Evolutionary conservation across 768 basidiomycete species (phyloP).

Genomic region (Suillus plorans): DNA sequence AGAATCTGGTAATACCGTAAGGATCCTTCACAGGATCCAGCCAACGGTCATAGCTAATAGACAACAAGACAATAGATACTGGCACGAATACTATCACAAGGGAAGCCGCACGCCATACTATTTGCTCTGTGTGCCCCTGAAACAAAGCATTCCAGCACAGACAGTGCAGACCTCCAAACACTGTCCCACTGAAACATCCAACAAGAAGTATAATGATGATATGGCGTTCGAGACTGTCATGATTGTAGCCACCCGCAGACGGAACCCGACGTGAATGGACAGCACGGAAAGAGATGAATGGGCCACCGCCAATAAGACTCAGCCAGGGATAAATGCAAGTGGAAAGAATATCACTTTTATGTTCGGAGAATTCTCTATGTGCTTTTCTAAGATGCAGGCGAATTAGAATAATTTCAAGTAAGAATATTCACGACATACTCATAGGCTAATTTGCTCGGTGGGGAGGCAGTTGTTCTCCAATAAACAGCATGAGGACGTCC

Average conservation of each 20-base stretch:
- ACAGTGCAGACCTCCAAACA: constrained; percentile 30
- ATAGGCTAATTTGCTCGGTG: not conserved
- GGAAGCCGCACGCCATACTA: constrained; percentile 23
- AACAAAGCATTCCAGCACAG: constrained; percentile 23
- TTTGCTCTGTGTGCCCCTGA: constrained; percentile 15
- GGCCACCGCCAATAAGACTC: not conserved
- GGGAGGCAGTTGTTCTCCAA: not conserved
- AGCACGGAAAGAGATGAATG: not conserved
- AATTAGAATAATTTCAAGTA: not conserved
- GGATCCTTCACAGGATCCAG: too few relatives aligned
- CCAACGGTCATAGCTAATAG: not conserved
- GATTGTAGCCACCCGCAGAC: not conserved
- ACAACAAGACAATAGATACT: not conserved
- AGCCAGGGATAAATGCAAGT: not conserved
- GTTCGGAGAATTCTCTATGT: too few relatives aligned
- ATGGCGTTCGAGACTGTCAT: rapidly evolving
- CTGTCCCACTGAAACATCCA: constrained; percentile 6
- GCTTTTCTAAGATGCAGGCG: not conserved
- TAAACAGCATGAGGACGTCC: constrained; percentile 14
- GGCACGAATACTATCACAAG: constrained; percentile 10
- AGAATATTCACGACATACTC: not conserved
- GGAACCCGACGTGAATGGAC: not conserved
- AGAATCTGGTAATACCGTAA: not conserved
- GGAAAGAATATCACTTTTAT: too few relatives aligned
- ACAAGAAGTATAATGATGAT: not conserved